Percentiles rank a stretch among this genome's conserved stretches.
These are phyloP conservation scores for Odontarrhena argentea DNA, from an alignment of 345 rosid genomes.

Conservation along the genomic window DNA sequence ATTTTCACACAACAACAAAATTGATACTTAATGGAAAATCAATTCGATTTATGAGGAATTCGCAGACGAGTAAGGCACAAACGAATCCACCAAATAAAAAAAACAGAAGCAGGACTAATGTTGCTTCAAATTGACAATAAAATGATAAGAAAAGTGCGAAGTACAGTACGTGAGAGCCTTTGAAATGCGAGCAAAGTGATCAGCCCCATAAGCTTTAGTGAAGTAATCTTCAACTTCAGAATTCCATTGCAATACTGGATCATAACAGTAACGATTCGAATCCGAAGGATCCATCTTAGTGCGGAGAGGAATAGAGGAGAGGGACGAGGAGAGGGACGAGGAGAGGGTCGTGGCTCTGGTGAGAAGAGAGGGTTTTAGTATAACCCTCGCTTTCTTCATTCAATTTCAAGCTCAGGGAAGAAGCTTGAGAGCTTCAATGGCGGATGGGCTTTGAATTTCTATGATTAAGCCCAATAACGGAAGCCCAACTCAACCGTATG, in stretches of 20 bases:
- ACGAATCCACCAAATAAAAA: neutral
- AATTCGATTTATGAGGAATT: neutral
- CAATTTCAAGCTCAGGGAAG: slow-evolving; percentile 28
- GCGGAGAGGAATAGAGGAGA: slow-evolving; percentile 7
- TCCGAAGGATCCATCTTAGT: slow-evolving; percentile 57
- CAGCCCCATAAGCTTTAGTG: slow-evolving; percentile 72
- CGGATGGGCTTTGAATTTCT: slow-evolving; percentile 24
- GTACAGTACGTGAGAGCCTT: slow-evolving; percentile 64
- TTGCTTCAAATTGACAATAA: neutral
- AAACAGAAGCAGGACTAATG: neutral
- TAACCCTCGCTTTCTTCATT: slow-evolving; percentile 67
- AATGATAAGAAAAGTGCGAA: neutral
- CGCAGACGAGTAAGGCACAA: neutral
- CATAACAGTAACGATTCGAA: slow-evolving; percentile 73
- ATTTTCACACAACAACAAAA: neutral
- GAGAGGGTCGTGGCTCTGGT: slow-evolving; percentile 32
- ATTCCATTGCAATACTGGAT: slow-evolving; percentile 75
- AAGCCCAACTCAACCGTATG: too few relatives aligned
- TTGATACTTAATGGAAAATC: neutral
- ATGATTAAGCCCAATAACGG: neutral
- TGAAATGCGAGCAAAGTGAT: slow-evolving; percentile 77
- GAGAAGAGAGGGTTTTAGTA: slow-evolving; percentile 43
- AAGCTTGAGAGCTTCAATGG: slow-evolving; percentile 28
- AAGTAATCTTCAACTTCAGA: slow-evolving; percentile 84
- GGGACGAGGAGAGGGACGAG: slow-evolving; percentile 38